phyloP scores from a whole-genome alignment of 352 stramenopile genomes.

The Globisporangium carolinianum region DNA sequence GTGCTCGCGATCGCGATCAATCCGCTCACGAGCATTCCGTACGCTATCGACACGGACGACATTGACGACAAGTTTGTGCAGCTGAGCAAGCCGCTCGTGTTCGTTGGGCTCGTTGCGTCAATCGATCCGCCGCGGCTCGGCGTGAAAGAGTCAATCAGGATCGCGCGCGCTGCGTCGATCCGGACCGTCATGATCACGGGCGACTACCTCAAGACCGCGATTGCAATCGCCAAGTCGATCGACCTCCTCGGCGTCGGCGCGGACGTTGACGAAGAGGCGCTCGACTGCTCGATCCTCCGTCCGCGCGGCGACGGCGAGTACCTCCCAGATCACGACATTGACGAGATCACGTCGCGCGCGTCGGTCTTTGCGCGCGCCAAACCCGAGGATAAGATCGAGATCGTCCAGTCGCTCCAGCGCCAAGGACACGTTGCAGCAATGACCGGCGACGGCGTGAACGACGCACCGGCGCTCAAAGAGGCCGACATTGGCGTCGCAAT shows the following conservation, averaged over 20 bases:
- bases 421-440: constrained; percentile 24
- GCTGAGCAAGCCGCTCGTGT: constrained; percentile 49
- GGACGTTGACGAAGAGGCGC: constrained; percentile 7
- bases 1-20: constrained; percentile 76
- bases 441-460: constrained; percentile 71
- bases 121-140: constrained; percentile 43
- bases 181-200: constrained; percentile 85
- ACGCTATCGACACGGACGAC: constrained; percentile 17
- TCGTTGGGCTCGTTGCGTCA: constrained; percentile 88
- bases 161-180: constrained; percentile 24
- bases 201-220: constrained; percentile 88
- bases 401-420: constrained; percentile 10
- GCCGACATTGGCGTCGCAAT: constrained; percentile 79
- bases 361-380: constrained; percentile 8
- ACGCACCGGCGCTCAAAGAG: constrained; percentile 53
- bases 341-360: constrained; percentile 10
- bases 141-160: constrained; percentile 30
- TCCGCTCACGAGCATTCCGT: constrained; percentile 12
- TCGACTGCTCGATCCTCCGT: constrained; percentile 8
- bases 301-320: constrained; percentile 9
- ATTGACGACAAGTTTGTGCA: constrained; percentile 20
- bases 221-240: constrained; percentile 83
- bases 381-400: constrained; percentile 11
- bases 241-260: constrained; percentile 54
- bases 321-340: constrained; percentile 7